Evolutionary conservation across 1,284 basidiomycete species (phyloP), one percentile per base, ranked within the genome.

Genomic region (Ceratobasidium theobromae): DNA sequence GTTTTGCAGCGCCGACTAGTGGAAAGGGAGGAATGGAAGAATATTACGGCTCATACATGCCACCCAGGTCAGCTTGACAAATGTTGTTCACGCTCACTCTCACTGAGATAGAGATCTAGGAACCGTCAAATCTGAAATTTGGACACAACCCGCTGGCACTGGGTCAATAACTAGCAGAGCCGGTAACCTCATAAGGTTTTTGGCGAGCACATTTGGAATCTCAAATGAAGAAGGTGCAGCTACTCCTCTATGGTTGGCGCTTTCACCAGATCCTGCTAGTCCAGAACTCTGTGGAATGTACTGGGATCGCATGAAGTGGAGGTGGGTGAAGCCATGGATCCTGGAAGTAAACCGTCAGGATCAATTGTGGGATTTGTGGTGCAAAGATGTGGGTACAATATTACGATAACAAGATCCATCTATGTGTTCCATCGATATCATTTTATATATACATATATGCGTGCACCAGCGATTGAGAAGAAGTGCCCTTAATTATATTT

Each of bases 221-320:
- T 62, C 57, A 12, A 51, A 38, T 25, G 46, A 67, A 45, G 55
- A 67, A 45, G 66, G 66, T n/a, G 66, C 66, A 11, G 53, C 49
- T 0, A 62, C 46, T n/a, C 30, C 49, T 18, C 16, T 67, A 0
- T 67, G 41, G 38, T 58, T 67, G 21, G 66, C 66, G 8, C 21
- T 51, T 21, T 27, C 43, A 6, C 48, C 46, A 11, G 58, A 67
- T 8, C 45, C 40, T 5, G 66, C 51, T 8, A 35, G 16, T 21
- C 57, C 66, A 23, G 66, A 64, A 33, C 28, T 62, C 11, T 21
- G 38, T 9, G 66, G 66, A 6, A 52, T 64, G 35, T 67, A 62
- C 57, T 67, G 66, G 66, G 66, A 67, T n/a, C 66, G 66, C 16
- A 53, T 58, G 23, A 30, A 53, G 27, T 67, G 66, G 66, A 64